Conservation (phyloP, 2,329 filamentous ascomycete genomes). For the Canariomyces notabilis region DNA sequence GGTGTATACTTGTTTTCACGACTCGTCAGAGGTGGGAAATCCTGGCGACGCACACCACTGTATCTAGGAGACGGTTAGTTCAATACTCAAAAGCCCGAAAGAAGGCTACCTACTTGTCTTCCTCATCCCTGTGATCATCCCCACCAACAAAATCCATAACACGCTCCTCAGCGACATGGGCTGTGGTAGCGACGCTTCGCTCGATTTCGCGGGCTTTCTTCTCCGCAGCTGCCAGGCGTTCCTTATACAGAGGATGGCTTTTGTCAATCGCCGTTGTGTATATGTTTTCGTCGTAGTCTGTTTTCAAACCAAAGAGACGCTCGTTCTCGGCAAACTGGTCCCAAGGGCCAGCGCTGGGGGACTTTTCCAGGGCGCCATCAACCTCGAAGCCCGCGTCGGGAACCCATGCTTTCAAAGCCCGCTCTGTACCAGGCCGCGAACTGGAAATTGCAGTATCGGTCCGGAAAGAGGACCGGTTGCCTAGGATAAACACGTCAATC, state of each 20-base stretch:
- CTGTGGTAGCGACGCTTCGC: conserved; percentile 63
- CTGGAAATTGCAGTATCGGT: conserved; percentile 88
- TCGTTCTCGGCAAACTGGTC: conserved; percentile 94
- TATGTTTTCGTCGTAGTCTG: conserved; percentile 87
- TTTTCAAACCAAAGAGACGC: conserved; percentile 77
- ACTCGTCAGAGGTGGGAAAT: conserved; percentile 61
- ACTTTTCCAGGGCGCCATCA: conserved; percentile 67
- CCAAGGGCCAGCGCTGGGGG: conserved; percentile 56
- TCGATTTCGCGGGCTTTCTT: conserved; percentile 88
- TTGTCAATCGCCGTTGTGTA: conserved; percentile 92
- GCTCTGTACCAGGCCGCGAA: conserved; percentile 62
- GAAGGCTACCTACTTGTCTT: conserved; percentile 67
- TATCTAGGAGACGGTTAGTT: conserved; percentile 52
- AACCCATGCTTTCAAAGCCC: conserved; percentile 77
- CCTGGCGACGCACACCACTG: conserved; percentile 79
- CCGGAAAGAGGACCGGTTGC: conserved; percentile 64
- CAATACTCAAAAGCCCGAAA: no score
- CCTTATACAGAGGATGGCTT: conserved; percentile 73
- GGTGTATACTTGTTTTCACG: conserved; percentile 77
- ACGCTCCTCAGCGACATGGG: conserved; percentile 87
- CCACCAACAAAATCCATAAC: conserved; percentile 61
- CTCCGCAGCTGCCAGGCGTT: conserved; percentile 72
- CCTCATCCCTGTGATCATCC: conserved; percentile 72
- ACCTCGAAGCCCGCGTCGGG: conserved; percentile 57
- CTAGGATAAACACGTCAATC: conserved; percentile 37